A percentile compares a stretch with the other conserved stretches of the same genome.
These are phyloP conservation scores for Flaveria bidentis DNA, from an alignment of 129 eudicot species.

Conservation along the genomic window DNA sequence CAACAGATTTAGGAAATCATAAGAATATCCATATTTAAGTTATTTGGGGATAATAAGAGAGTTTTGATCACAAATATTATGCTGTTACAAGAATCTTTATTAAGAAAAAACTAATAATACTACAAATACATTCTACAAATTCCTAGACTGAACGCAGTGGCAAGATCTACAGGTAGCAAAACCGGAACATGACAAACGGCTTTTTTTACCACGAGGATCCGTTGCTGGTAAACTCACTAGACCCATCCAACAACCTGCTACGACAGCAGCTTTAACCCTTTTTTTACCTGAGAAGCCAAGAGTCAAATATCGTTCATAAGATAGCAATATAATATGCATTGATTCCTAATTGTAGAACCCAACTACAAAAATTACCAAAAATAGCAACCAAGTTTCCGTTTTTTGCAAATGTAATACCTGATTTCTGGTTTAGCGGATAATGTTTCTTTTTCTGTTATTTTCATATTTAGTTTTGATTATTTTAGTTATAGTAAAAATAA, in stretches of 20 bases:
- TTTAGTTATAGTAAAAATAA: no score
- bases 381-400: background rate
- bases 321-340: background rate
- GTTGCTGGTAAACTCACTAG: no score
- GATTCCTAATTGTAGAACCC: background rate
- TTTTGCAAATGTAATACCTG: background rate
- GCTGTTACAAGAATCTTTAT: constrained; percentile 35
- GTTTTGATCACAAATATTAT: constrained; percentile 25
- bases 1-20: background rate
- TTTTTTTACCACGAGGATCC: no score
- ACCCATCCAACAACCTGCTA: no score
- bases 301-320: background rate
- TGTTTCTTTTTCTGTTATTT: no score
- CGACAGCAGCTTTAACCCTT: constrained; percentile 30
- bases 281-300: constrained; percentile 21
- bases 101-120: constrained; percentile 21
- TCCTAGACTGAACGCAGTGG: constrained; percentile 1
- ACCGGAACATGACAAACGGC: background rate
- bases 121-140: constrained; percentile 27
- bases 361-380: background rate
- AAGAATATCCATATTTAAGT: constrained; percentile 8
- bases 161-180: constrained; percentile 16
- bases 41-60: background rate
- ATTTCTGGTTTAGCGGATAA: background rate
- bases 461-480: no score